Evolutionary conservation across 352 stramenopile genomes (phyloP).

Genomic region (Poterioochromonas sp.): DNA sequence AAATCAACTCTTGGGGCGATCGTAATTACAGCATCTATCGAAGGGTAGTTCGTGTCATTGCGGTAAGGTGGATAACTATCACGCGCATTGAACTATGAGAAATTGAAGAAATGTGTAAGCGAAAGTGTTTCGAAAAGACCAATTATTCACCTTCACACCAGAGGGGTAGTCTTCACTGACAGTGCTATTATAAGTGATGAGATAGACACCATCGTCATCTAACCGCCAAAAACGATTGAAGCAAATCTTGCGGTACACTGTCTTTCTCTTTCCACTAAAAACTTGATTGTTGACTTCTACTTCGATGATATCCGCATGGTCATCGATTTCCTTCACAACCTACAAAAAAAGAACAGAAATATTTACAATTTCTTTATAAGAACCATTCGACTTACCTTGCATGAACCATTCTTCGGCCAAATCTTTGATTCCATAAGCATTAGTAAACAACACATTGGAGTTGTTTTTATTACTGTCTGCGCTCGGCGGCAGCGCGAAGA

Average conservation of each 20-base stretch:
- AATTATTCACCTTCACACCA: neutral
- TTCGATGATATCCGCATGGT: slow-evolving; percentile 26
- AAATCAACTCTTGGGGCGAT: slow-evolving; percentile 1
- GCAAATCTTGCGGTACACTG: neutral
- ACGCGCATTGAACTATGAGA: neutral
- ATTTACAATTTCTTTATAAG: no score
- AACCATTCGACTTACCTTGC: neutral
- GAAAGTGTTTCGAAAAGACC: neutral
- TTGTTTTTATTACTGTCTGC: neutral
- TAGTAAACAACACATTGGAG: neutral
- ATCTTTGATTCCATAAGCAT: neutral
- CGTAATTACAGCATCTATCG: slow-evolving; percentile 25
- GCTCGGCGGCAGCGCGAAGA: slow-evolving; percentile 2
- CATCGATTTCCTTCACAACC: slow-evolving; percentile 25
- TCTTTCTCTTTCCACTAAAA: neutral
- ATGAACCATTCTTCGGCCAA: neutral
- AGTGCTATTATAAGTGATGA: slow-evolving; percentile 2
- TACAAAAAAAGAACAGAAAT: neutral
- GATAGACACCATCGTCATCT: slow-evolving; percentile 31
- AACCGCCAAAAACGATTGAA: slow-evolving; percentile 27
- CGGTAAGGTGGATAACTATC: neutral
- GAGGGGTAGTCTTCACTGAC: neutral
- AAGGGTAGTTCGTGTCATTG: neutral
- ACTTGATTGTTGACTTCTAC: neutral
- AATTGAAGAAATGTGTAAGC: neutral